Evolutionary conservation across 768 basidiomycete species (phyloP), one percentile per base, ranked within the genome.

Genomic region (Leccinellum luteum): DNA sequence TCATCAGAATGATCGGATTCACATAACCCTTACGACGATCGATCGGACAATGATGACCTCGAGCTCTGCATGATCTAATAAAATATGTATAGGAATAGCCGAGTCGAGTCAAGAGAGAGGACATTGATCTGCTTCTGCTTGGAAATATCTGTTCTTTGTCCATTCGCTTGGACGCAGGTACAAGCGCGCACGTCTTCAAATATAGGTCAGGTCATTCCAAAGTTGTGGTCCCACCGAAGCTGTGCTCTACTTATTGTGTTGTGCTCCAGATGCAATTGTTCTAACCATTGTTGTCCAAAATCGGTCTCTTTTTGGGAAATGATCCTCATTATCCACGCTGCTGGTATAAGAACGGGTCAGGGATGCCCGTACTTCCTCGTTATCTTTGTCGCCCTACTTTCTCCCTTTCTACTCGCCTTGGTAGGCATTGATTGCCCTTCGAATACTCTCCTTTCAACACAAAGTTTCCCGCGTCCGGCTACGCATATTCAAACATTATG

Each of bases 401-500:
- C 25, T 61, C 23, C 21, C 23, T 47, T n/a, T 25, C 14, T 51
- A 12, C 45, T 58, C 34, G 53, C 58, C 44, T 59, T 64, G 44
- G 8, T 63, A 52, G 61, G 60, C 66, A 72, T 25, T 4, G 25
- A 25, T 25, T 25, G 25, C 25, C 25, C 17, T 38, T 13, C 45
- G n/a, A 35, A 48, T 48, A 50, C 60, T 47, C 21, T 59, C 47
- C n/a, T 44, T 50, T 48, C 10, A 17, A 23, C 44, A 43, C 44
- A 23, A 52, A 35, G 35, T 35, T 23, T 19, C 17, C 45, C 27
- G 30, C 60, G 50, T 45, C 25, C n/a, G 63, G 28, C 55, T 45
- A 17, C 41, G 25, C 41, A 44, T 21, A 25, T 35, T 32, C 28
- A 2, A 51, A 56, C 55, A 60, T 55, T 41, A 79, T 76, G 76